Evolutionary conservation across 2,329 filamentous ascomycete genomes (phyloP), one percentile per base, ranked within the genome.

Genomic region (Myriosclerotinia duriaeana): DNA sequence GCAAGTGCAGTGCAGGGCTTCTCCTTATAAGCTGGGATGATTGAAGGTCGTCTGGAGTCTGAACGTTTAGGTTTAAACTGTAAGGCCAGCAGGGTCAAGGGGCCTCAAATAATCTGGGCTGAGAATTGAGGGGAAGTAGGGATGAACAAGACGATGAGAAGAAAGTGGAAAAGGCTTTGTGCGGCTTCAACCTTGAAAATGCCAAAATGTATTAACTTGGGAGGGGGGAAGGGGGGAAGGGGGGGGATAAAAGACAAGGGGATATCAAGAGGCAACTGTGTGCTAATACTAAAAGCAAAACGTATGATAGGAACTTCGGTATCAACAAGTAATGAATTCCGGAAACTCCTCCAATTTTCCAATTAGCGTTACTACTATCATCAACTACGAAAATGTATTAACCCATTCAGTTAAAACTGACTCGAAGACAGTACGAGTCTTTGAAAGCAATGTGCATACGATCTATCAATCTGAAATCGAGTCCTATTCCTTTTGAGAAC

Each of bases 21-120:
- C 12, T 53, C 12, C 40, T 46, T 12, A 36, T 11, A 36, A 64
- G 36, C 61, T 46, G 61, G 61, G 63, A 65, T 65, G 42, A 11
- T 65, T n/a, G 53, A 58, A 26, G 22, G 40, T 38, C 22, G 63
- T 59, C 63, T 53, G 52, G 63, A 65, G 63, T 59, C 63, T 53
- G 52, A 53, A 65, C 36, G 36, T 58, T 59, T 50, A 42, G 40
- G 20, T 52, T 59, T 52, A 48, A 34, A 42, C 22, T 65, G 12
- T 20, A 56, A 56, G 34, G 61, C 61, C 52, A 58, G 53, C 61
- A 64, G 56, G 61, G 61, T 64, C 52, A 22, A 56, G 61, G 61
- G 61, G 61, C 38, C 61, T 46, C 40, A 26, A 26, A 26, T 6
- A 20, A 56, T 46, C 17, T 56, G 52, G 50, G 38, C 38, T 46